A percentile compares a stretch with the other conserved stretches of the same genome.
Conservation (phyloP, 768 basidiomycete genomes). For the Mycena olivaceomarginata region DNA sequence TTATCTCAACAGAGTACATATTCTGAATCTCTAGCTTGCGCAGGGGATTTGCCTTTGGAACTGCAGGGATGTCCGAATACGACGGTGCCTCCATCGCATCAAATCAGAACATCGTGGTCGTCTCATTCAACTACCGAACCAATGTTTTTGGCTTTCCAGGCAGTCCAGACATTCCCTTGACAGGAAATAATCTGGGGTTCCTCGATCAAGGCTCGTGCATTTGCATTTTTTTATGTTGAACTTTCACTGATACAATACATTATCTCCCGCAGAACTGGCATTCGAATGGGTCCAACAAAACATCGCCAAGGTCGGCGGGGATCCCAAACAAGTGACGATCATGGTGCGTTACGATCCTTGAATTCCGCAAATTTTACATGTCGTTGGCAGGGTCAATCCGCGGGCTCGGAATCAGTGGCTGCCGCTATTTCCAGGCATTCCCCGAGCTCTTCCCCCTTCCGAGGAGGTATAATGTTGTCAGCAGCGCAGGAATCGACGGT, state of each 20-base stretch:
- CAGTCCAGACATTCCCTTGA: constrained; percentile 32
- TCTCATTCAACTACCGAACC: constrained; percentile 39
- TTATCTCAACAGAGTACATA: too few relatives aligned
- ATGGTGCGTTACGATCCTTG: constrained; percentile 29
- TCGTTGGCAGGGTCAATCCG: constrained; percentile 30
- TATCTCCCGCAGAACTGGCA: constrained; percentile 42
- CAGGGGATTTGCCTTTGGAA: constrained; percentile 34
- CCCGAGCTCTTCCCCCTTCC: constrained; percentile 26
- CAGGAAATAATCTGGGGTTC: constrained; percentile 36
- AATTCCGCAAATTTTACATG: neutral
- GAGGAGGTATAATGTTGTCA: constrained; percentile 35
- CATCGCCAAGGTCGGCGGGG: constrained; percentile 62
- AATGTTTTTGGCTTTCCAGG: constrained; percentile 40
- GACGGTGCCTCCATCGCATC: constrained; percentile 30
- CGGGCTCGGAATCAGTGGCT: constrained; percentile 25
- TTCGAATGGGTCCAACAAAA: constrained; percentile 64
- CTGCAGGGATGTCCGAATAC: constrained; percentile 17
- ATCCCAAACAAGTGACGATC: neutral
- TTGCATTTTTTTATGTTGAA: neutral
- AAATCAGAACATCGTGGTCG: constrained; percentile 30
- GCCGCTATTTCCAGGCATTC: constrained; percentile 7
- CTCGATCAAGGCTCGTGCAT: constrained; percentile 53
- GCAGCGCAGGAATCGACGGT: constrained; percentile 19
- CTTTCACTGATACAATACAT: neutral
- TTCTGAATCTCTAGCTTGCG: too few relatives aligned